Base-by-base conservation (phyloP, 306 rosid species). In the Cucurbita pepo region DNA sequence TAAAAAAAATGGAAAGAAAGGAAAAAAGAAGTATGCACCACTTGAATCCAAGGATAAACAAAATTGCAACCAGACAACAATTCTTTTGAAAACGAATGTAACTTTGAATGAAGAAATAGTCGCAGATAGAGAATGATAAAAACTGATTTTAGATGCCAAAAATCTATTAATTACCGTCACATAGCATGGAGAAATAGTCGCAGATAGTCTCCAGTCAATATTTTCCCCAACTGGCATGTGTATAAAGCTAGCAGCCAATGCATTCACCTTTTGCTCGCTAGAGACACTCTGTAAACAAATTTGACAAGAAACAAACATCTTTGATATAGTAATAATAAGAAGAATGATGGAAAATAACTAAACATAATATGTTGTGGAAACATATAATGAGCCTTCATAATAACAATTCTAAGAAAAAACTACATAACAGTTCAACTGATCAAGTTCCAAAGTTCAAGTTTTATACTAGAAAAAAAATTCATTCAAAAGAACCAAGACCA, bases 181-280 rank as follows among this genome's bases (percentile, higher is more conserved):
- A 82, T 91, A 86, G 84, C 97, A 91, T 10, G 99, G 97, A 70
- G 99, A 91, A 75, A 89, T 89, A 56, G 92, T 94, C 66, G 99
- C 97, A 34, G 97, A 91, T 75, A 94, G 80, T 82, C 84, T 89
- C 97, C 97, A 91, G 73, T 91, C 99, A 85, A 94, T 85, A 71
- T 91, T 94, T 88, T 89, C 97, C 78, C 96, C 99, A 61, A 85
- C 79, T 40, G 99, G 99, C 51, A 86, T 82, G 82, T 83, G 83
- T 78, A 94, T 89, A 86, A 94, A 90, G 83, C 89, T 89, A 81
- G 99, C 96, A 50, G 81, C 91, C 78, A 94, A 78, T 55, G 99
- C 99, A 78, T 94, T 91, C 76, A 71, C 93, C 86, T 94, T 91
- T 85, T 88, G 83, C 92, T 89, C 88, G 73, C 91, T 94, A 65